phyloP scores from a whole-genome alignment of 1,139 yeast species.

The Pichia sp. region DNA sequence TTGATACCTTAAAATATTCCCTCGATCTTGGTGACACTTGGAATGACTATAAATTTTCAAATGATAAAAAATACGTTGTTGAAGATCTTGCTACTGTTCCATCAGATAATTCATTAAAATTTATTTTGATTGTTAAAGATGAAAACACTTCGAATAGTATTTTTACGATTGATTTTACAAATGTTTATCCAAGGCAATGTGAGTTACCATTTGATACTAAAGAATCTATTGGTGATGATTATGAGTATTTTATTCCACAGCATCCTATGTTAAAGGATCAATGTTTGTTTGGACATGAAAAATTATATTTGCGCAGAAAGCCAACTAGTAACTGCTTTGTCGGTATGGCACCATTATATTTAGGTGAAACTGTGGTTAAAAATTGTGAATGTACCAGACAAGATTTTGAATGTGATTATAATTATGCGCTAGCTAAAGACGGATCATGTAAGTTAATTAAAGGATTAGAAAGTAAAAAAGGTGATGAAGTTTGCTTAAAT shows the following conservation, averaged over 20 bases:
- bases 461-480: constrained; percentile 65
- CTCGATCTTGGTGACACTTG: constrained; percentile 77
- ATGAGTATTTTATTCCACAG: constrained; percentile 74
- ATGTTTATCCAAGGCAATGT: constrained; percentile 64
- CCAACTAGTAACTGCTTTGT: constrained; percentile 66
- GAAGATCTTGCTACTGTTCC: constrained; percentile 86
- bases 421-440: constrained; percentile 61
- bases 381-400: constrained; percentile 82
- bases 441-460: constrained; percentile 81
- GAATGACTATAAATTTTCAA: constrained; percentile 55
- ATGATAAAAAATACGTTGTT: constrained; percentile 47
- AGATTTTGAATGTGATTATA: constrained; percentile 94
- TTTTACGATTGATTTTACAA: constrained; percentile 63
- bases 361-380: constrained; percentile 51
- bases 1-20: constrained; percentile 60
- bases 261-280: constrained; percentile 56
- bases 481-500: constrained; percentile 55
- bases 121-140: constrained; percentile 46
- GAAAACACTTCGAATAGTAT: constrained; percentile 35
- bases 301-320: constrained; percentile 68
- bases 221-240: constrained; percentile 49
- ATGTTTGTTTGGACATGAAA: constrained; percentile 88
- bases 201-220: constrained; percentile 54
- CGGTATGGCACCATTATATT: constrained; percentile 66
- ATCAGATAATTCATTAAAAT: constrained; percentile 76